phyloP scores from a whole-genome alignment of 2,329 filamentous ascomycete genomes.

The Sarocladiaceae sp. region DNA sequence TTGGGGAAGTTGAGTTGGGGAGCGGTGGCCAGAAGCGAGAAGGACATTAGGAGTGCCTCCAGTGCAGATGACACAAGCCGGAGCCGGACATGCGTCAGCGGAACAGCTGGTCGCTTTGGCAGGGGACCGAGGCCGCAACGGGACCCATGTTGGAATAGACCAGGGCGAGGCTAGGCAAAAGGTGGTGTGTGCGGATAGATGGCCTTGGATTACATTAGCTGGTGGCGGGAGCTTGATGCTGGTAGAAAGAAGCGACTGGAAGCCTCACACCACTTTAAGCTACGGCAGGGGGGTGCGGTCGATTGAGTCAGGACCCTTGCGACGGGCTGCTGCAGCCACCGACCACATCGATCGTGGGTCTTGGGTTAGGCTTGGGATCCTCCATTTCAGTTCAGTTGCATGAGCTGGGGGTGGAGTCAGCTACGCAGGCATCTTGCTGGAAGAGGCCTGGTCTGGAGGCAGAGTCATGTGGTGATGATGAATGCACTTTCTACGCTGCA shows the following conservation, averaged over 20 bases:
- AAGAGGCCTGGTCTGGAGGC: neutral
- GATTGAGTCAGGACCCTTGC: slow-evolving; percentile 9
- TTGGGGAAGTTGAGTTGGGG: slow-evolving; percentile 2
- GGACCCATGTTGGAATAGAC: neutral
- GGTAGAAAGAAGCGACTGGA: neutral
- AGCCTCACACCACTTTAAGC: neutral
- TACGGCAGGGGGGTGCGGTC: neutral
- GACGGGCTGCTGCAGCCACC: slow-evolving; percentile 8
- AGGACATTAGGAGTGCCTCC: slow-evolving; percentile 1
- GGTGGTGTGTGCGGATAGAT: neutral
- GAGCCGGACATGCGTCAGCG: slow-evolving; percentile 9
- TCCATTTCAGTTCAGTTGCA: slow-evolving; percentile 1
- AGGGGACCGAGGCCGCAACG: slow-evolving; percentile 6
- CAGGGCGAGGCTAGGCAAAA: neutral
- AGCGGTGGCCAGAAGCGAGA: neutral
- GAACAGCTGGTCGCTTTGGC: slow-evolving; percentile 7
- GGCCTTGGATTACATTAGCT: neutral
- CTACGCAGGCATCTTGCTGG: neutral
- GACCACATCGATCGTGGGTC: slow-evolving; percentile 5
- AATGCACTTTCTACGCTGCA: neutral
- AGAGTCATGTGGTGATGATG: neutral
- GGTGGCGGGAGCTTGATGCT: neutral
- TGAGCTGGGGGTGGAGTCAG: slow-evolving; percentile 2
- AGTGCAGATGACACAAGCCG: slow-evolving; percentile 9
- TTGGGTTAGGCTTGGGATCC: neutral